phyloP scores from a whole-genome alignment of 495 filamentous ascomycete species.

The Aspergillus homomorphus region DNA sequence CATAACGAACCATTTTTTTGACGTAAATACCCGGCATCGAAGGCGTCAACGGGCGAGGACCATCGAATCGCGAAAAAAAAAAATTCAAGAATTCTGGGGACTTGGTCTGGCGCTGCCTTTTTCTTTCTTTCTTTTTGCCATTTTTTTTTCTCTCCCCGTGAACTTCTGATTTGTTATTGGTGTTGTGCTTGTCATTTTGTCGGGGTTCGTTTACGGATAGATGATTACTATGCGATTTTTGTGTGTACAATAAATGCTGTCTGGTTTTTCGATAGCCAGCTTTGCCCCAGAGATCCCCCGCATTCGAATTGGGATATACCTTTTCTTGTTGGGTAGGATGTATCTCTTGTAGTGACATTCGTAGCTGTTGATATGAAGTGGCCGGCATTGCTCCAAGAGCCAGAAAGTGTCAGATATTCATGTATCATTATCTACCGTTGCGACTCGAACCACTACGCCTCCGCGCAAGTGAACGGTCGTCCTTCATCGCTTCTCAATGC shows the following conservation, averaged over 20 bases:
- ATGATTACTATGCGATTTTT: constrained; percentile 16
- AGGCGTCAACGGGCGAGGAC: constrained; percentile 25
- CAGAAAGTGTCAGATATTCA: no score
- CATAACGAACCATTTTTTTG: constrained; percentile 19
- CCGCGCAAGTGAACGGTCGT: no score
- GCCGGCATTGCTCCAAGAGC: no score
- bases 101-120: constrained; percentile 19
- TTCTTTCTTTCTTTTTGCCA: constrained; percentile 12
- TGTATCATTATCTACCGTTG: no score
- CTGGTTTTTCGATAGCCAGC: background rate
- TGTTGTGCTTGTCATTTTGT: constrained; percentile 4
- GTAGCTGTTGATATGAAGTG: no score
- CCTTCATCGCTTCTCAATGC: no score
- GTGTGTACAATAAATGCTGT: constrained; percentile 15
- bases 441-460: no score
- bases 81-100: constrained; percentile 15
- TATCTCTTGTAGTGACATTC: no score
- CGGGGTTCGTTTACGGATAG: constrained; percentile 16
- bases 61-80: constrained; percentile 10
- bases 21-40: constrained; percentile 34
- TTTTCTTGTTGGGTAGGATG: background rate
- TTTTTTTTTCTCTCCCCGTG: constrained; percentile 2
- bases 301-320: background rate
- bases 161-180: background rate
- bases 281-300: background rate